Base-by-base conservation (phyloP, 192 early-diverging fungal genomes). In the Entomortierella lignicola region DNA sequence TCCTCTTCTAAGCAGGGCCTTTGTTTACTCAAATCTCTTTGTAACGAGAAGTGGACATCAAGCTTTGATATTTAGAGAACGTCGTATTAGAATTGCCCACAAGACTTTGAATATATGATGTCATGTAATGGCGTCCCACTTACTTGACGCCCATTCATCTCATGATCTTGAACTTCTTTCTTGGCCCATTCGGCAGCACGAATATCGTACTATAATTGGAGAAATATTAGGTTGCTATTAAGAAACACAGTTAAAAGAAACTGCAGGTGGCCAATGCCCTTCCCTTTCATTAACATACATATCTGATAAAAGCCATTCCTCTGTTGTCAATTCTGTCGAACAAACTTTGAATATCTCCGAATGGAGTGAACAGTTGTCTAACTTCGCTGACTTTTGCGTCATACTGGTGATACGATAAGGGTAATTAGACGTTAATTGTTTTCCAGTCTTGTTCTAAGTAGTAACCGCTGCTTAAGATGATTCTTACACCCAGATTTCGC, bases 271-370 rank as follows among this genome's bases (percentile, higher is more conserved):
- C n/a, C n/a, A n/a, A n/a, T n/a, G n/a, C n/a, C n/a, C n/a, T n/a
- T n/a, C n/a, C n/a, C n/a, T n/a, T n/a, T n/a, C n/a, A n/a, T n/a
- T n/a, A 43, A 79, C 89, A 81, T 84, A 90, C 87, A 81, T 81
- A 90, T 55, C 81, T 85, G 43, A 90, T 77, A 65, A 90, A 90
- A n/a, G 83, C 75, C 69, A 90, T 82, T 27, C 89, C 89, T 56
- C 88, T 71, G 13, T 63, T 73, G 13, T 84, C 79, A 69, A 90
- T 88, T n/a, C 83, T 54, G 74, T 85, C 71, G 63, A 83, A 88
- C 0, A 89, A 42, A n/a, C 77, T 81, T 60, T 88, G 88, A 42
- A 90, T 87, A 27, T 90, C 86, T 52, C 89, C 89, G 65, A 77
- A 89, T n/a, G 60, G 63, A 8, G 70, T 73, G 69, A 88, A 89